phyloP scores from a whole-genome alignment of 257 asterid genomes.

The Solanum acaule region DNA sequence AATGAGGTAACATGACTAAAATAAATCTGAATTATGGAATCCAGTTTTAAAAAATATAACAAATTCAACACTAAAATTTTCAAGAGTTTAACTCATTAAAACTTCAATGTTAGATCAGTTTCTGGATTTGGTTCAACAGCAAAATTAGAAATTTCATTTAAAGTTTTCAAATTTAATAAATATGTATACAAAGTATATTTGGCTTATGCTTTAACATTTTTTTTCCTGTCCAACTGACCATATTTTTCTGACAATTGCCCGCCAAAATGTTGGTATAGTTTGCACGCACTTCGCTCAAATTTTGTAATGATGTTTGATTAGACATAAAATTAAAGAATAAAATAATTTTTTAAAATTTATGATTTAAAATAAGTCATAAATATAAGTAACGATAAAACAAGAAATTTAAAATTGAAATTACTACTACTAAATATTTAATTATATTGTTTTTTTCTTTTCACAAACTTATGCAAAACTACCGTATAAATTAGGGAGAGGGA shows the following conservation, averaged over 20 bases:
- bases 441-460: slow-evolving; percentile 13
- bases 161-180: background rate
- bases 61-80: background rate
- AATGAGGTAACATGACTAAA: too few species aligned
- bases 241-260: background rate
- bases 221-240: background rate
- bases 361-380: background rate
- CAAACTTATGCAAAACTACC: slow-evolving; percentile 16
- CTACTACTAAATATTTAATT: background rate
- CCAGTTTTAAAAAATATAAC: background rate
- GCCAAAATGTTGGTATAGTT: too few species aligned
- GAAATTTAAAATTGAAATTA: background rate
- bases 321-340: background rate
- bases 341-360: background rate
- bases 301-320: background rate
- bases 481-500: background rate
- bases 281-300: background rate
- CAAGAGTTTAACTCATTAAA: background rate
- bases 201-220: background rate
- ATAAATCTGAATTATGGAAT: too few species aligned
- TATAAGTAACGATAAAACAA: background rate
- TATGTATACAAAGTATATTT: background rate
- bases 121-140: background rate
- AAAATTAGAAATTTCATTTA: background rate
- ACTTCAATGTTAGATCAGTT: background rate